Conservation (phyloP, 2,329 filamentous ascomycete genomes). For the Hypomyces perniciosus region DNA sequence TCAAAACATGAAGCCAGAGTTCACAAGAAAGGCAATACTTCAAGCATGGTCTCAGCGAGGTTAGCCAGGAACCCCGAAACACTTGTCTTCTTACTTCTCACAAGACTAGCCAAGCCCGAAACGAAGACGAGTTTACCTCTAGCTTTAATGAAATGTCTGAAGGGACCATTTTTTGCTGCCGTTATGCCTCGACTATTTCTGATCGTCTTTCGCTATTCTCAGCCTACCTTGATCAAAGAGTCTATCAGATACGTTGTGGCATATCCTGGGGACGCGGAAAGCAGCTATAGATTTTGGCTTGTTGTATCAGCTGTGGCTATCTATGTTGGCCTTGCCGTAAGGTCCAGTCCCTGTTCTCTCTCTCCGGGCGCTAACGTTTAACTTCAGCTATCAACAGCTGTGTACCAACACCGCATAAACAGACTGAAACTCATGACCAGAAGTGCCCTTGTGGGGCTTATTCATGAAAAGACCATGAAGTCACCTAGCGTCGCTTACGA, state of each 20-base stretch:
- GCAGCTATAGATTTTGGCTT: constrained; percentile 24
- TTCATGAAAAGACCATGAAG: no score
- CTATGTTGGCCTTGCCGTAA: constrained; percentile 34
- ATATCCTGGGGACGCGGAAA: constrained; percentile 12
- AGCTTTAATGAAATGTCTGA: constrained; percentile 6
- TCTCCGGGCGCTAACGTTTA: no score
- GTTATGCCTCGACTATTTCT: constrained; percentile 32
- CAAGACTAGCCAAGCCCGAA: constrained; percentile 1
- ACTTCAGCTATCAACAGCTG: no score
- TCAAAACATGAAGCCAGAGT: no score
- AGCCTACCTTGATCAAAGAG: constrained; percentile 34
- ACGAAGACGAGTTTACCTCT: constrained; percentile 2
- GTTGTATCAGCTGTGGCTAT: constrained; percentile 27
- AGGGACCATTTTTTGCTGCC: constrained; percentile 22
- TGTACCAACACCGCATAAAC: no score
- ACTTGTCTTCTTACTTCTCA: no score
- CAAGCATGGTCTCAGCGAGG: no score
- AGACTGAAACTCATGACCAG: no score
- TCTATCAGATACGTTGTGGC: constrained; percentile 31
- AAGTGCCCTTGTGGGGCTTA: no score
- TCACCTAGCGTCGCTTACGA: no score
- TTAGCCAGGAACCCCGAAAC: no score
- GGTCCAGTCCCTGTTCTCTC: background rate
- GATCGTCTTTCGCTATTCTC: constrained; percentile 34
- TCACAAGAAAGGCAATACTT: no score